Evolutionary conservation across 768 basidiomycete species (phyloP).

Genomic region (Russula earlei): DNA sequence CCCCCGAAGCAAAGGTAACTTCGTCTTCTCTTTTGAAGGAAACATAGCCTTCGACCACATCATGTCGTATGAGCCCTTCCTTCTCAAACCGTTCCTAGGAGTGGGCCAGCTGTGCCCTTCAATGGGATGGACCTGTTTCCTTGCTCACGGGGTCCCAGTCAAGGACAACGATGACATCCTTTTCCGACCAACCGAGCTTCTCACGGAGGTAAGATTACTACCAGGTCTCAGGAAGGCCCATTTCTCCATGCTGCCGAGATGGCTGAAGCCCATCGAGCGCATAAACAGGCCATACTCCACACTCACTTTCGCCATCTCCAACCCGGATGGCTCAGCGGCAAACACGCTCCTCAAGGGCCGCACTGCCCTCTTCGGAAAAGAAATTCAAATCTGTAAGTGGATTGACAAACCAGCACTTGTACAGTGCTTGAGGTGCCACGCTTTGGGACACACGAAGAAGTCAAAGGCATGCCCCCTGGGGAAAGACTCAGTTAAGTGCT

Average conservation of each 20-base stretch:
- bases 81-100: not conserved
- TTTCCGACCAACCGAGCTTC: not conserved
- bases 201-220: not conserved
- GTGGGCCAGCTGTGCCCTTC: not conserved
- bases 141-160: not conserved
- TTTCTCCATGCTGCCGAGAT: not conserved
- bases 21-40: no score
- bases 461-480: not conserved
- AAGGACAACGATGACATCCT: accelerated
- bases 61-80: accelerated
- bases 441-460: not conserved
- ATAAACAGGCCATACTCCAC: not conserved
- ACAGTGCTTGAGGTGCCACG: not conserved
- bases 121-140: not conserved
- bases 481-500: not conserved
- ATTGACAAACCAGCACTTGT: not conserved
- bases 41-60: no score
- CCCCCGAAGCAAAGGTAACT: not conserved
- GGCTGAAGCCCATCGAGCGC: not conserved
- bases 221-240: not conserved
- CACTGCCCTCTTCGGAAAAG: not conserved
- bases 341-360: not conserved
- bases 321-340: not conserved
- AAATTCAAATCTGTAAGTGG: not conserved
- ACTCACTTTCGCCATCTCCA: not conserved